Evolutionary conservation across 257 asterid genomes (phyloP).

Genomic region (Echium plantagineum): DNA sequence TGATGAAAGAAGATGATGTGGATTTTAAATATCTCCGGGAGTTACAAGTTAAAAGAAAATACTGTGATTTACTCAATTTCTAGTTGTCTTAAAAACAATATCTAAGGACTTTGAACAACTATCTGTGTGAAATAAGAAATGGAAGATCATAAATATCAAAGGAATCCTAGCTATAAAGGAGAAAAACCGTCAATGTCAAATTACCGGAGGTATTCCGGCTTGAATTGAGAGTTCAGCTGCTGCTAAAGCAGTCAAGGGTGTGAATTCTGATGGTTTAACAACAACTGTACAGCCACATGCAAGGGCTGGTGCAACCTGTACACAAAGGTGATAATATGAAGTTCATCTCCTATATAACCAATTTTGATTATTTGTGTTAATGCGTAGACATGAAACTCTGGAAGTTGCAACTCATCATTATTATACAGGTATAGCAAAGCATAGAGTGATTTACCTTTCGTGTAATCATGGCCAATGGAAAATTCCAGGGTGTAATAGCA

Average conservation of each 20-base stretch:
- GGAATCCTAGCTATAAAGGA: too few species aligned
- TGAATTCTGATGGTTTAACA: slow-evolving; percentile 82
- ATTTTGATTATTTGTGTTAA: slow-evolving; percentile 3
- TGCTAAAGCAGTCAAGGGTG: slow-evolving; percentile 95
- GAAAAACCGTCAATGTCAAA: not conserved
- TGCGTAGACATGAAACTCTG: not conserved
- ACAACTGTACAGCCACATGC: slow-evolving; percentile 97
- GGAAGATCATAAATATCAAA: too few species aligned
- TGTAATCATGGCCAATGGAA: slow-evolving; percentile 97
- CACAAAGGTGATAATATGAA: slow-evolving; percentile 15
- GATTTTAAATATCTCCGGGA: too few species aligned
- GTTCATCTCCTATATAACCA: slow-evolving; percentile 5
- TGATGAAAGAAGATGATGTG: too few species aligned
- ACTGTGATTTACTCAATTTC: too few species aligned
- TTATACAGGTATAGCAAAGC: slow-evolving; percentile 1
- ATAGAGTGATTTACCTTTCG: slow-evolving; percentile 50
- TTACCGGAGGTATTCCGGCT: slow-evolving; percentile 98
- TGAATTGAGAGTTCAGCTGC: slow-evolving; percentile 92
- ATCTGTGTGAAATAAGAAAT: too few species aligned
- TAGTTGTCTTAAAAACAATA: too few species aligned
- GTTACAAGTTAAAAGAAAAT: too few species aligned
- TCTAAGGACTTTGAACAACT: too few species aligned
- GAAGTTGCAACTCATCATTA: not conserved
- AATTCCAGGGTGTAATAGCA: slow-evolving; percentile 95
- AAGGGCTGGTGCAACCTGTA: slow-evolving; percentile 95